These are phyloP conservation scores for Elsinoe ampelina DNA, from an alignment of 2,329 filamentous ascomycete genomes.

Conservation along the genomic window DNA sequence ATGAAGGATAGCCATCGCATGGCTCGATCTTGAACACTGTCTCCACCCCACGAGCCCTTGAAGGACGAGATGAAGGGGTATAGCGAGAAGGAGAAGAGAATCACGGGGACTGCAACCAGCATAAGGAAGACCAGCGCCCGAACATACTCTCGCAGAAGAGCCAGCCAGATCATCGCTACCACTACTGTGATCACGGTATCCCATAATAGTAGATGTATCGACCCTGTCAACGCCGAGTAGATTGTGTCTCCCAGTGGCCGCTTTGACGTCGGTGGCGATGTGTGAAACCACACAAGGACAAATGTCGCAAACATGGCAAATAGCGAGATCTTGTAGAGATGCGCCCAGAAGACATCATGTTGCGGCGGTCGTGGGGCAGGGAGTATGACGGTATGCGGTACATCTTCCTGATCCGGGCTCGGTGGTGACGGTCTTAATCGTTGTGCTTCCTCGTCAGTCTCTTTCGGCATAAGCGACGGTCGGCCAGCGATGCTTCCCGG, in stretches of 20 bases:
- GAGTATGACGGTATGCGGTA: constrained; percentile 48
- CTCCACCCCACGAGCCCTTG: constrained; percentile 64
- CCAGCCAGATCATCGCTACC: constrained; percentile 84
- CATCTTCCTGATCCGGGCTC: constrained; percentile 44
- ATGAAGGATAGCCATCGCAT: constrained; percentile 83
- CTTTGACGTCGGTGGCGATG: constrained; percentile 58
- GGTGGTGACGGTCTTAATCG: constrained; percentile 37
- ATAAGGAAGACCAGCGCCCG: constrained; percentile 73
- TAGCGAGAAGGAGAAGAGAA: constrained; percentile 79
- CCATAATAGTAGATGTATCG: constrained; percentile 79
- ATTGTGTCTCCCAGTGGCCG: constrained; percentile 82
- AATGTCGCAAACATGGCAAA: constrained; percentile 81
- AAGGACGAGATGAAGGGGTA: constrained; percentile 89
- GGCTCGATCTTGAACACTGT: constrained; percentile 70
- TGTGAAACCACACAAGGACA: constrained; percentile 83
- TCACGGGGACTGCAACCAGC: constrained; percentile 72
- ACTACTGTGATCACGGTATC: constrained; percentile 86
- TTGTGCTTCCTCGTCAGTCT: constrained; percentile 43
- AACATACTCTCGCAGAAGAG: constrained; percentile 77
- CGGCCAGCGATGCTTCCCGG: constrained; percentile 29
- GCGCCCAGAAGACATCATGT: constrained; percentile 87
- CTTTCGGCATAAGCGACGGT: constrained; percentile 38
- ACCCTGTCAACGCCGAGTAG: constrained; percentile 77
- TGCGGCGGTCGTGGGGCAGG: constrained; percentile 60
- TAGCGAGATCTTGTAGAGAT: constrained; percentile 75